Base-by-base conservation (phyloP, 768 basidiomycete genomes). In the Leccinum sublutescens region DNA sequence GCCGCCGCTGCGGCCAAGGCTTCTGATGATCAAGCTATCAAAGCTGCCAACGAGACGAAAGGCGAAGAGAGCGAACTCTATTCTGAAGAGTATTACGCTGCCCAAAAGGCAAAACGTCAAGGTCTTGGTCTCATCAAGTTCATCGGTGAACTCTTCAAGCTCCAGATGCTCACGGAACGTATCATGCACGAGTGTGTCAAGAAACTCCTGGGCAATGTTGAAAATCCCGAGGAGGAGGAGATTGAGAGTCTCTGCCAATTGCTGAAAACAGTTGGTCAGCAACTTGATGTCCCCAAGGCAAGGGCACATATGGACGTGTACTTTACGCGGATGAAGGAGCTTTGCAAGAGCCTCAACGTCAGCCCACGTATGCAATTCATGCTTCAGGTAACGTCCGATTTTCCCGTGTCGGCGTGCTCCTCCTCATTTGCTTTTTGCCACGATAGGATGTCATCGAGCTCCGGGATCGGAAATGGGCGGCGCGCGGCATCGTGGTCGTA, bases 121-220 rank as follows among this genome's bases (percentile, higher is more conserved):
- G 95, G 96, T 74, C 87, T 98, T 12, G 94, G 96, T 79, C 83
- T 99, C 65, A 94, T 98, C 79, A 93, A 91, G 75, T 95, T 99
- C 78, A 98, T 98, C 63, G 95, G 96, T 63, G 96, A 99, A 77
- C 80, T 98, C 56, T 99, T 94, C 88, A 98, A 98, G 78, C 80
- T 99, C n/a, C 91, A 93, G 77, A 97, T 98, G 94, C 80, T 98
- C 56, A 95, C 94, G 51, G 93, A 95, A 78, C 88, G 93, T 65
- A 96, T 98, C 78, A 99, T 98, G 92, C 91, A 95, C 79, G 91
- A 94, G 75, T 99, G 96, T 80, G 87, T 98, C 71, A 93, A 94
- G 84, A 95, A 96, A 77, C 83, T 98, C 12, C 80, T 98, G 12
- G 85, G 88, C 56, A 98, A 99, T 71, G 89, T 96, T 58, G 88